phyloP scores from a whole-genome alignment of 306 rosid genomes.

The Medicago truncatula region MtrunA17r5.0-ANR NC_053046.1:43919001-43919500 shows the following conservation, averaged over 20 bases:
- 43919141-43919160: conserved; percentile 93
- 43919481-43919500: conserved; percentile 13
- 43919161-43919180: conserved; percentile 83
- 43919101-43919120: conserved; percentile 95
- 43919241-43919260: conserved; percentile 82
- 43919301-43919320: conserved; percentile 79
- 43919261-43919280: conserved; percentile 85
- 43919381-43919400: conserved; percentile 8
- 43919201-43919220: conserved; percentile 69
- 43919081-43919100: conserved; percentile 97
- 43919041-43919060: conserved; percentile 98
- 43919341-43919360: conserved; percentile 41
- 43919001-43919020: conserved; percentile 81
- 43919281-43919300: conserved; percentile 91
- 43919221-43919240: conserved; percentile 69
- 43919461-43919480: conserved; percentile 36
- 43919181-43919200: conserved; percentile 74
- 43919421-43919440: conserved; percentile 19
- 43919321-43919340: conserved; percentile 54
- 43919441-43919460: neutral
- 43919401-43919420: conserved; percentile 15
- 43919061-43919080: conserved; percentile 91
- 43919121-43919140: conserved; percentile 91
- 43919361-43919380: conserved; percentile 26
- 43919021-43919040: conserved; percentile 87